Evolutionary conservation across 257 asterid species (phyloP), one percentile per base, ranked within the genome.

Genomic region (Solanum microdontum): DNA sequence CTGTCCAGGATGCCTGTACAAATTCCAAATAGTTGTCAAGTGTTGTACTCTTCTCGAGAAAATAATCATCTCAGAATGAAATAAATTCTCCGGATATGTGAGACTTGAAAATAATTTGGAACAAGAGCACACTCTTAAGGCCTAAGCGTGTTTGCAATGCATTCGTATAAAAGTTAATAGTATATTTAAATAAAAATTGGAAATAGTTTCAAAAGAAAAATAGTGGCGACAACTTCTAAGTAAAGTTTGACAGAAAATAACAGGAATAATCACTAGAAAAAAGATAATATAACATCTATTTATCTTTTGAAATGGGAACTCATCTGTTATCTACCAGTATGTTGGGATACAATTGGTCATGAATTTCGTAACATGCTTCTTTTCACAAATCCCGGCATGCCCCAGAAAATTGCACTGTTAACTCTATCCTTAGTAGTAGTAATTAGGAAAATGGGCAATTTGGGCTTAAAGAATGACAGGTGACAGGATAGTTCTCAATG

Each of bases 1-100:
- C 92, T 94, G 98, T 87, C 98, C 96, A 23, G 98, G 96, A 87
- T 95, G 98, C 80, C 98, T 95, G 95, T 66, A 77, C 34, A 15
- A 69, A 79, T 77, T 33, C 43, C 33, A 48, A 39, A 69, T 45
- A 85, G 14, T 33, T 58, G 4, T 60, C 45, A 77, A 11, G 34
- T 43, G 62, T 26, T 33, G 11, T 45, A 73, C 74, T 12, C 33
- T 86, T 23, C 73, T 48, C 60, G 0, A 76, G 84, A 72, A 73
- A 48, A 48, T 1, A 45, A 72, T 19, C 14, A 1, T 73, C 43
- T n/a, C 55, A 30, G 82, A 85, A 36, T 19, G 87, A 85, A 28
- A 45, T 30, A 43, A 85, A 86, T 73, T 34, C 48, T 77, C 69
- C 15, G 3, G 75, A 66, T 45, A 72, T 3, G 72, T 43, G 43